Evolutionary conservation across 1,284 basidiomycete genomes (phyloP).

Genomic region (Meripilus lineatus): DNA sequence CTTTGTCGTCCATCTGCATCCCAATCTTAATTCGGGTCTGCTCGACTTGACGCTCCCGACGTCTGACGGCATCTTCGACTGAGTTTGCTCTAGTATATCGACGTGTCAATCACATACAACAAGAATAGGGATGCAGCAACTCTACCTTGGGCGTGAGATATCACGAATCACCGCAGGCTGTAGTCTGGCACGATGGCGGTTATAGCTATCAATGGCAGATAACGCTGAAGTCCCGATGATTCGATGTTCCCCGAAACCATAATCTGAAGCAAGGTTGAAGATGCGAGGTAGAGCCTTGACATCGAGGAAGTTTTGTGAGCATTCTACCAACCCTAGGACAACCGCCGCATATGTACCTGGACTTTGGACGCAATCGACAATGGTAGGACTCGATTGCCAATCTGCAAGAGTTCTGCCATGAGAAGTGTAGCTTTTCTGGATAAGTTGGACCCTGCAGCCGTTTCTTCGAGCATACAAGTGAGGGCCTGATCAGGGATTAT

Average conservation of each 20-base stretch:
- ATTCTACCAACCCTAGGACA: conserved; percentile 13
- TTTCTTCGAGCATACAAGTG: conserved; percentile 78
- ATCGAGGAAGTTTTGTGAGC: background rate
- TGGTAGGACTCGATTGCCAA: conserved; percentile 88
- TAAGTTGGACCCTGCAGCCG: conserved; percentile 60
- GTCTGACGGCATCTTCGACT: conserved; percentile 79
- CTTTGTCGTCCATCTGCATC: conserved; percentile 91
- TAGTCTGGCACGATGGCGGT: conserved; percentile 73
- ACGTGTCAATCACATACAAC: background rate
- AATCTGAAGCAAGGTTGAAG: conserved; percentile 81
- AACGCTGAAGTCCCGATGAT: conserved; percentile 84
- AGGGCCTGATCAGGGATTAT: conserved; percentile 78
- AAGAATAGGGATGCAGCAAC: background rate
- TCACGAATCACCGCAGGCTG: conserved; percentile 47
- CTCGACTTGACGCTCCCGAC: conserved; percentile 89
- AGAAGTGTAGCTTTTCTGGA: conserved; percentile 87
- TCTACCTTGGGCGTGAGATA: conserved; percentile 56
- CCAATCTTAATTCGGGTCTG: conserved; percentile 84
- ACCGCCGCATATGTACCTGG: conserved; percentile 49
- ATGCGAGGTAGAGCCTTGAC: conserved; percentile 77
- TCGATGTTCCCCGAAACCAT: conserved; percentile 65
- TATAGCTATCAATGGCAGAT: conserved; percentile 87
- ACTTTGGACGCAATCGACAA: conserved; percentile 77
- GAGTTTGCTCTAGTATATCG: conserved; percentile 78
- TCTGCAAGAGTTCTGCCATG: conserved; percentile 88